Base-by-base conservation (phyloP, 495 filamentous ascomycete genomes). In the Trichoderma parareesei region DNA sequence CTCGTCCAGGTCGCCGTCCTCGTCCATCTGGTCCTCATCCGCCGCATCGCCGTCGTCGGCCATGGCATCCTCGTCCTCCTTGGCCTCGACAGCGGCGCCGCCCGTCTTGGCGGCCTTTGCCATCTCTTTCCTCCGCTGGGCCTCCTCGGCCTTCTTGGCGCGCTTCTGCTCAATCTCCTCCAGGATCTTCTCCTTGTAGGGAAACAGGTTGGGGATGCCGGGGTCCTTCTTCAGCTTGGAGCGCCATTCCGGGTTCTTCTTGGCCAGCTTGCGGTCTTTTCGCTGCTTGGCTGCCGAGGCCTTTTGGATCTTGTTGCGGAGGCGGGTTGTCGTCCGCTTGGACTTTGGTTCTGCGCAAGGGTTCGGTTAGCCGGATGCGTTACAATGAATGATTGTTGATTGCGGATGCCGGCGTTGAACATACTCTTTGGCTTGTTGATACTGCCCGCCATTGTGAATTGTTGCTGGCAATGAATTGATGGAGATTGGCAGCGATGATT, bases 261-360 rank as follows among this genome's bases (percentile, higher is more conserved):
- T 98, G 35, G 89, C 92, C 59, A 84, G 77, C 81, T 96, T 97
- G 69, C 84, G 89, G 60, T 84, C 78, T 79, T 98, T 98, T 69
- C 88, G 84, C 75, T 95, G 89, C 79, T 98, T 98, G 53, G 90
- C 86, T 68, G 88, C 88, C 65, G 91, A 89, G 33, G 91, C 89
- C 77, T 98, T 98, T 72, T 97, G 86, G 77, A 98, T 98, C 78
- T 95, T 97, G 79, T 97, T 89, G 64, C 94, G 85, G 66, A 98
- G 79, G 38, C 94, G 90, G 68, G 92, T 89, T 61, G 95, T 86
- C 63, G 82, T 84, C 75, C 94, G 88, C 84, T 98, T 98, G 53
- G 95, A 98, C 78, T 88, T 90, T 69, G 92, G 94, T 75, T 96
- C 92, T 97, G 68, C 27, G 70, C 13, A 7, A 55, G 35, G 33